Conservation (phyloP, 495 filamentous ascomycete species). For the Neurospora sp. region DNA sequence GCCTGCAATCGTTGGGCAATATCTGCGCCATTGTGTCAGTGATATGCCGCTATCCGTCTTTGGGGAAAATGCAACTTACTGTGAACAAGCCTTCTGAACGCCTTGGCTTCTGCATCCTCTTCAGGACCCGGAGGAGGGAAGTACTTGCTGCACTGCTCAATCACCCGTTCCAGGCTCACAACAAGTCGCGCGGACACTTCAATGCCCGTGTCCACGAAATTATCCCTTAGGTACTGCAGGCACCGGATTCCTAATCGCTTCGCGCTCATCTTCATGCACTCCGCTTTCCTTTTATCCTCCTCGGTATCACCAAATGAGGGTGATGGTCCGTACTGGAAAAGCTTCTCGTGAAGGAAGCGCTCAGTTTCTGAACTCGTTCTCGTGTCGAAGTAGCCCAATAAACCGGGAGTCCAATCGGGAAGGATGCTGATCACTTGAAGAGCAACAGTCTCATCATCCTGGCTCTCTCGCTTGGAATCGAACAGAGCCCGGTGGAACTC, state of each 20-base stretch:
- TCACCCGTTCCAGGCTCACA: slow-evolving; percentile 27
- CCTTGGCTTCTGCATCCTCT: slow-evolving; percentile 21
- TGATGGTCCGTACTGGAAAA: slow-evolving; percentile 39
- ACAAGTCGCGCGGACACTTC: slow-evolving; percentile 35
- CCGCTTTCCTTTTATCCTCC: slow-evolving; percentile 13
- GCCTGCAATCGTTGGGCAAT: slow-evolving; percentile 31
- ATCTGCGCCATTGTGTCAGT: slow-evolving; percentile 15
- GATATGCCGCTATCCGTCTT: background rate
- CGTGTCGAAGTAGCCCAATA: slow-evolving; percentile 54
- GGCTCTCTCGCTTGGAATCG: slow-evolving; percentile 12
- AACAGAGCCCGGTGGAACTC: slow-evolving; percentile 31
- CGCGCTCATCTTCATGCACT: slow-evolving; percentile 22
- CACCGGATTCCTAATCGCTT: slow-evolving; percentile 33
- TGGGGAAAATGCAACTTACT: slow-evolving; percentile 23
- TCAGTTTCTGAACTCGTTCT: slow-evolving; percentile 44
- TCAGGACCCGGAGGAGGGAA: slow-evolving; percentile 28
- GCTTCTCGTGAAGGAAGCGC: slow-evolving; percentile 42
- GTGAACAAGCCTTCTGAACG: slow-evolving; percentile 29
- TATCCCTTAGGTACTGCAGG: slow-evolving; percentile 38
- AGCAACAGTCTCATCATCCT: slow-evolving; percentile 3
- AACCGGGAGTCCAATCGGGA: slow-evolving; percentile 54
- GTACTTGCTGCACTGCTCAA: slow-evolving; percentile 32
- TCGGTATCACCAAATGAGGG: slow-evolving; percentile 18
- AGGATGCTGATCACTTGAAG: slow-evolving; percentile 25
- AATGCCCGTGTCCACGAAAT: slow-evolving; percentile 26